A percentile compares a stretch with the other conserved stretches of the same genome.
Evolutionary conservation across 306 rosid genomes (phyloP).

Genomic region (Vachellia pachyceras): DNA sequence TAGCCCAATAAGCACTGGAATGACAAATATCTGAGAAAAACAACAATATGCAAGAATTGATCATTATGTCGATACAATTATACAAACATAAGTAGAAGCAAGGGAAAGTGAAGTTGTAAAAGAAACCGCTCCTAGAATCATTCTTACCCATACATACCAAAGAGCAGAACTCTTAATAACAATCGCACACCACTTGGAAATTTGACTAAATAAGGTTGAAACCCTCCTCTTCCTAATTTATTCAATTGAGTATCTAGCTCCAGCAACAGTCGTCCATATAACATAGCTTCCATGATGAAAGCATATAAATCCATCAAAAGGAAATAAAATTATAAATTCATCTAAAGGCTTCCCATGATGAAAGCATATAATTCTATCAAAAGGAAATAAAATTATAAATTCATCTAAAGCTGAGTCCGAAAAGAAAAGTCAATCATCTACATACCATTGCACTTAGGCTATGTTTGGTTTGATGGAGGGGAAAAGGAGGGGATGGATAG

Average conservation of each 20-base stretch:
- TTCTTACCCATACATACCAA: constrained; percentile 89
- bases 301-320: constrained; percentile 80
- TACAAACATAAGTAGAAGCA: constrained; percentile 22
- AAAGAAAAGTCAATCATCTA: constrained; percentile 35
- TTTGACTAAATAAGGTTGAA: constrained; percentile 67
- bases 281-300: constrained; percentile 89
- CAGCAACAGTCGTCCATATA: constrained; percentile 95
- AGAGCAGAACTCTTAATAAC: constrained; percentile 92
- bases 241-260: constrained; percentile 86
- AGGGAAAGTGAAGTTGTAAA: background rate
- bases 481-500: too few species aligned
- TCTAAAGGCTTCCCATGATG: too few species aligned
- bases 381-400: constrained; percentile 27
- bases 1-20: constrained; percentile 92
- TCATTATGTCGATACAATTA: constrained; percentile 26
- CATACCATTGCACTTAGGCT: constrained; percentile 95
- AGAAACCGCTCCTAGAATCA: constrained; percentile 23
- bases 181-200: constrained; percentile 92
- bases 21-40: constrained; percentile 76
- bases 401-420: constrained; percentile 11
- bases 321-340: constrained; percentile 25
- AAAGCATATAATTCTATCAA: constrained; percentile 83
- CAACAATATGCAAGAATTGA: constrained; percentile 17
- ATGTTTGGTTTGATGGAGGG: too few species aligned
- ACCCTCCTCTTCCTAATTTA: constrained; percentile 72